A percentile compares a stretch with the other conserved stretches of the same genome.
Conservation (phyloP, 108 stramenopile species). For the Cyclotella baltica region DNA sequence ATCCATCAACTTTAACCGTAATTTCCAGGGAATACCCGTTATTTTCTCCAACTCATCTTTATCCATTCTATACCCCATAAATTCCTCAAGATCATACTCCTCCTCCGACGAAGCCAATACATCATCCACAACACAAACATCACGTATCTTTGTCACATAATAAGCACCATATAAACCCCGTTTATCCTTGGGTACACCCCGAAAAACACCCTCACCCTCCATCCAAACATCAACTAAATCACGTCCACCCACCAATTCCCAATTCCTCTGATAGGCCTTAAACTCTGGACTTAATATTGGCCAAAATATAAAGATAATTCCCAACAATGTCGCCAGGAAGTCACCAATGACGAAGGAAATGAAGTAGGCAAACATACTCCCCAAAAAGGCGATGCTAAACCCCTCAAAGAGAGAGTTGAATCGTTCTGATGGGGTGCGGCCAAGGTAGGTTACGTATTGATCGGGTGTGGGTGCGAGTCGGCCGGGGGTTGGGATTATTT, state of each 20-base stretch:
- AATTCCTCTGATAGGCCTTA: slow-evolving; percentile 80
- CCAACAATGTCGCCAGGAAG: slow-evolving; percentile 73
- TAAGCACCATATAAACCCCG: slow-evolving; percentile 79
- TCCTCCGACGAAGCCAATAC: slow-evolving; percentile 36
- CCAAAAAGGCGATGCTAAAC: slow-evolving; percentile 67
- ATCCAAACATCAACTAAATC: slow-evolving; percentile 81
- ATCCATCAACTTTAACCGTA: slow-evolving; percentile 65
- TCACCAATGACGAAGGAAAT: slow-evolving; percentile 79
- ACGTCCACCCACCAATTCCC: slow-evolving; percentile 80
- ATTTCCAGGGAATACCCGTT: slow-evolving; percentile 74
- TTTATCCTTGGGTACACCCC: slow-evolving; percentile 39
- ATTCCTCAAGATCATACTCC: slow-evolving; percentile 80
- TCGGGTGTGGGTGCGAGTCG: slow-evolving; percentile 61
- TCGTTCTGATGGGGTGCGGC: slow-evolving; percentile 66
- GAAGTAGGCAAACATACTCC: slow-evolving; percentile 77
- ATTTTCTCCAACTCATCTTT: slow-evolving; percentile 72
- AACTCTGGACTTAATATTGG: slow-evolving; percentile 77
- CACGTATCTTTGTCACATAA: slow-evolving; percentile 62
- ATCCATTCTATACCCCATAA: slow-evolving; percentile 73
- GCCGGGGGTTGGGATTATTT: slow-evolving; percentile 52
- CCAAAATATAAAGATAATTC: slow-evolving; percentile 76
- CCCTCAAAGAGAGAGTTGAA: slow-evolving; percentile 74
- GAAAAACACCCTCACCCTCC: slow-evolving; percentile 43
- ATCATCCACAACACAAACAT: slow-evolving; percentile 83
- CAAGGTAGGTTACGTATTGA: slow-evolving; percentile 81